A percentile compares a stretch with the other conserved stretches of the same genome.
Conservation (phyloP, 495 filamentous ascomycete genomes). For the Penicillium antarcticum region DNA sequence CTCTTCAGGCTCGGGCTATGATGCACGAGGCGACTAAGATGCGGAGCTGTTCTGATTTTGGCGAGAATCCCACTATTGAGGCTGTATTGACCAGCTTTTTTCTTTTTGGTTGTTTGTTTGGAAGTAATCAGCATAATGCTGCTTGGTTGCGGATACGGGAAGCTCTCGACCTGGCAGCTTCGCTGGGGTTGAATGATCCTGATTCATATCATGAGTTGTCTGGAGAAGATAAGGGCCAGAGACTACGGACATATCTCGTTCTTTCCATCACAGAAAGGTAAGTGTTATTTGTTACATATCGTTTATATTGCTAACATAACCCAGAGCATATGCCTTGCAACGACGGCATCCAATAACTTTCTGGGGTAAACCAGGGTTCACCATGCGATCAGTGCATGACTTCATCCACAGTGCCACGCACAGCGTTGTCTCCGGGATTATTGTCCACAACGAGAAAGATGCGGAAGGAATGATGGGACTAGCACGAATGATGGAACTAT, state of each 20-base stretch:
- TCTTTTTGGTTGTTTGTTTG: slow-evolving; percentile 72
- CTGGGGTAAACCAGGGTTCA: slow-evolving; percentile 34
- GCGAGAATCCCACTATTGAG: slow-evolving; percentile 67
- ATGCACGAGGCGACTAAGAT: slow-evolving; percentile 76
- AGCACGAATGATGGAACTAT: slow-evolving; percentile 39
- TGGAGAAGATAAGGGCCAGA: slow-evolving; percentile 42
- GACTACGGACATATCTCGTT: slow-evolving; percentile 51
- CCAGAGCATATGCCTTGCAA: slow-evolving; percentile 73
- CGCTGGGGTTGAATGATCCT: slow-evolving; percentile 57
- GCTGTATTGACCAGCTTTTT: slow-evolving; percentile 77
- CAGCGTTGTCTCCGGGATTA: slow-evolving; percentile 40
- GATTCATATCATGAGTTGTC: slow-evolving; percentile 44
- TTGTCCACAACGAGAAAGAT: slow-evolving; percentile 43
- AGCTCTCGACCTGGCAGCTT: slow-evolving; percentile 54
- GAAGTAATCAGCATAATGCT: slow-evolving; percentile 55
- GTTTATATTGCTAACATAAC: neutral
- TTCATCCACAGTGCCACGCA: slow-evolving; percentile 38
- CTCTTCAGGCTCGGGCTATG: slow-evolving; percentile 54
- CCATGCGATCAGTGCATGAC: slow-evolving; percentile 36
- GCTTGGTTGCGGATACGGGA: slow-evolving; percentile 61
- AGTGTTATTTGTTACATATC: neutral
- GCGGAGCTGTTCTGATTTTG: slow-evolving; percentile 70
- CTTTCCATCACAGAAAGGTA: slow-evolving; percentile 59
- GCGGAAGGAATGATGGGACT: slow-evolving; percentile 44
- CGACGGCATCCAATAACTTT: slow-evolving; percentile 40